These are phyloP conservation scores for Volvox carteri DNA, from an alignment of 163 green algal species.

Conservation along the genomic window DNA sequence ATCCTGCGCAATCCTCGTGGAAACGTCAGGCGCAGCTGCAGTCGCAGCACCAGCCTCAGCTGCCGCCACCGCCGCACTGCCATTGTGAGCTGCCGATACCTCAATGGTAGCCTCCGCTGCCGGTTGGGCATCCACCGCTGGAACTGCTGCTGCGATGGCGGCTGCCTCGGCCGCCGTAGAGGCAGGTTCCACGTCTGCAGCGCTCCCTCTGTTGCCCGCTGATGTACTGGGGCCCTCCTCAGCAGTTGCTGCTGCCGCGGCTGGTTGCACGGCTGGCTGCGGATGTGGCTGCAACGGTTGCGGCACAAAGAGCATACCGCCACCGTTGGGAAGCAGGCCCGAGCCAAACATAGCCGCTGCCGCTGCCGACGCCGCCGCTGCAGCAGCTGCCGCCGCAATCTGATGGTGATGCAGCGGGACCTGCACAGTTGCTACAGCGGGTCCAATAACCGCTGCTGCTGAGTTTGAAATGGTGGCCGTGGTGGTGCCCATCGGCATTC, in stretches of 20 bases:
- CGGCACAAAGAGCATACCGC: constrained; percentile 34
- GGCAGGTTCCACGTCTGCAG: not conserved
- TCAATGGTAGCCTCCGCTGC: too few relatives aligned
- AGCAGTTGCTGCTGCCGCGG: not conserved
- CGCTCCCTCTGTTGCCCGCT: not conserved
- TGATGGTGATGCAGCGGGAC: constrained; percentile 38
- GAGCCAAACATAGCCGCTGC: constrained; percentile 24
- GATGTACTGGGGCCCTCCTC: not conserved
- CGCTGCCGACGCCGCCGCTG: constrained; percentile 19
- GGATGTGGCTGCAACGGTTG: not conserved
- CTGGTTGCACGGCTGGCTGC: not conserved
- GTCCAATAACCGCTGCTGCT: not conserved
- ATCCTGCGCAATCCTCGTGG: not conserved
- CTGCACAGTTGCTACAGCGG: not conserved
- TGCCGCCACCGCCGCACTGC: not conserved
- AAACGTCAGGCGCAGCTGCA: too few relatives aligned
- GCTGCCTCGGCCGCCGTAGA: not conserved
- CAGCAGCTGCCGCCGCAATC: not conserved
- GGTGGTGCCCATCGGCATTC: not conserved
- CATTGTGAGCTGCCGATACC: too few relatives aligned
- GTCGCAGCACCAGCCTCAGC: not conserved
- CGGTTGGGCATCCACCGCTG: too few relatives aligned
- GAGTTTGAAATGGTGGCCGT: too few relatives aligned
- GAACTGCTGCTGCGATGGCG: not conserved
- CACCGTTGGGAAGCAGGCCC: not conserved